phyloP scores from a whole-genome alignment of 768 basidiomycete genomes.

The Leccinum fibrillosum region DNA sequence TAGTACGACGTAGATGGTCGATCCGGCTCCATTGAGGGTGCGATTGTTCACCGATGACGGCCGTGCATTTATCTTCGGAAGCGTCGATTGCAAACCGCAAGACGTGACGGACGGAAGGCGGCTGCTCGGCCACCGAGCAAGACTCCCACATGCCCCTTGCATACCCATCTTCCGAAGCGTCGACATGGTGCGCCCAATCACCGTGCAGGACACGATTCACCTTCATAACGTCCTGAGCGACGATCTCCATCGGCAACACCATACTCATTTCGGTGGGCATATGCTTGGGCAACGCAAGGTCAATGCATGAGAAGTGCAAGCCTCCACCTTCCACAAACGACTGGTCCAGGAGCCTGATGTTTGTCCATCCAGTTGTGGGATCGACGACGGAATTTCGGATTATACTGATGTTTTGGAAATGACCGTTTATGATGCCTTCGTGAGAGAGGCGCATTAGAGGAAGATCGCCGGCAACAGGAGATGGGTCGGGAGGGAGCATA shows the following conservation, averaged over 20 bases:
- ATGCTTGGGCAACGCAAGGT: background rate
- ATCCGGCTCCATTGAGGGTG: background rate
- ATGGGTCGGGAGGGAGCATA: background rate
- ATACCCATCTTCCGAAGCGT: background rate
- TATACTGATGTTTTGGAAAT: background rate
- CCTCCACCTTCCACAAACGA: background rate
- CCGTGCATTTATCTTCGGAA: background rate
- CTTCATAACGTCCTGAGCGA: background rate
- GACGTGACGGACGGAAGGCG: background rate
- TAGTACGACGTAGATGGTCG: background rate
- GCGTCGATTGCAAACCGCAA: conserved; percentile 2
- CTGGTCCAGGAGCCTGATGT: background rate
- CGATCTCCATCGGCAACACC: background rate
- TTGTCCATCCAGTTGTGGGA: background rate
- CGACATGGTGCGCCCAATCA: background rate
- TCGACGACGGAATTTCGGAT: conserved; percentile 1
- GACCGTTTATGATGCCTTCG: background rate
- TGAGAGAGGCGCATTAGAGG: conserved; percentile 1
- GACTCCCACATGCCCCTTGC: background rate
- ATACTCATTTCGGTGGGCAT: background rate
- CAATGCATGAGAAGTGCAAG: background rate
- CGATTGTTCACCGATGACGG: background rate
- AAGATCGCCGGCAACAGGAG: background rate
- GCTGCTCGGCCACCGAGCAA: background rate
- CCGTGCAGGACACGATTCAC: background rate